Evolutionary conservation across 2,329 filamentous ascomycete genomes (phyloP).

Genomic region (Coniochaeta sp.): DNA sequence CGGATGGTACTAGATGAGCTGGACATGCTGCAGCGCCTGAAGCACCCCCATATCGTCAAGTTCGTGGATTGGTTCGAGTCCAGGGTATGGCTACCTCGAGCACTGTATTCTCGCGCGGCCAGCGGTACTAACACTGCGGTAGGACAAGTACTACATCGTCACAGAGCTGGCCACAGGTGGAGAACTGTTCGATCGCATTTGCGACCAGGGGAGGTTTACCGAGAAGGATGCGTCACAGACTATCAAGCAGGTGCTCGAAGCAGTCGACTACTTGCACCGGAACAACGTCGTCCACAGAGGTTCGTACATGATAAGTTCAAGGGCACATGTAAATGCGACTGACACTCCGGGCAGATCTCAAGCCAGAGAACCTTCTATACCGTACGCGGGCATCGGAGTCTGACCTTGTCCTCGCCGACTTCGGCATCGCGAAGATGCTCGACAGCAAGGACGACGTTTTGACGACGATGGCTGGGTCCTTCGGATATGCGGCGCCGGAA

Average conservation of each 20-base stretch:
- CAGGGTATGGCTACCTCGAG: conserved; percentile 52
- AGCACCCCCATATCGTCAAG: conserved; percentile 92
- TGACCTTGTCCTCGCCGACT: conserved; percentile 88
- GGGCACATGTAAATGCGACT: background rate
- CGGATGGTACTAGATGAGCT: conserved; percentile 98
- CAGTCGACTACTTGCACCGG: conserved; percentile 88
- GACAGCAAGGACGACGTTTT: conserved; percentile 85
- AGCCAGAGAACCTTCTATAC: conserved; percentile 96
- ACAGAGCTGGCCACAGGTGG: conserved; percentile 93
- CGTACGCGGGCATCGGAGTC: conserved; percentile 71
- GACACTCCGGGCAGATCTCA: conserved; percentile 61
- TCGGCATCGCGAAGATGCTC: conserved; percentile 97
- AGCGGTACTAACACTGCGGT: conserved; percentile 2
- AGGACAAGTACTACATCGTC: conserved; percentile 99
- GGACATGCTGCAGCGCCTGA: conserved; percentile 81
- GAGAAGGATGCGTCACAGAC: conserved; percentile 97
- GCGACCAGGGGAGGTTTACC: conserved; percentile 95
- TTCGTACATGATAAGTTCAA: conserved; percentile 28
- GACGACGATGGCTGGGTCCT: conserved; percentile 97
- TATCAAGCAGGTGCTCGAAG: conserved; percentile 86
- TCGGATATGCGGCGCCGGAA: conserved; percentile 94
- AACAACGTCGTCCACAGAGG: conserved; percentile 96
- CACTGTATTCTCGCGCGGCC: background rate
- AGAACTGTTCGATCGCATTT: conserved; percentile 96
- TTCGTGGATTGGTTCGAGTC: conserved; percentile 99